phyloP scores from a whole-genome alignment of 805 yeast genomes.

The Dipodascopsis uninucleata region DNA sequence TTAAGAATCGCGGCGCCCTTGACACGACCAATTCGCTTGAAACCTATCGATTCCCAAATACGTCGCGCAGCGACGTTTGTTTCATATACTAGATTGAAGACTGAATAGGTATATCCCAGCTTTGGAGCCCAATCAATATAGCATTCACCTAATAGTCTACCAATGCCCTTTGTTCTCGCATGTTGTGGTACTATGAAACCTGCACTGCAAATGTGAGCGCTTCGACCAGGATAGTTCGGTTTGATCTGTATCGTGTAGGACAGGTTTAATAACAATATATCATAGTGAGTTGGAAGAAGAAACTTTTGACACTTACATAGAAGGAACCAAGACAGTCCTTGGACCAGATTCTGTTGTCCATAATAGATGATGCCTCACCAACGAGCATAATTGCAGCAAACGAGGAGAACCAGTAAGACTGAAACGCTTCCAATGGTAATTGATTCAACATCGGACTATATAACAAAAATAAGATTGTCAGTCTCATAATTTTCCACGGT shows the following conservation, averaged over 20 bases:
- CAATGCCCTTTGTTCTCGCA: conserved; percentile 87
- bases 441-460: conserved; percentile 70
- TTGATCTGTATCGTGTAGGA: too few species aligned
- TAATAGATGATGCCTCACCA: conserved; percentile 62
- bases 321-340: conserved; percentile 89
- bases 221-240: conserved; percentile 89
- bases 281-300: not conserved
- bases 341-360: conserved; percentile 74
- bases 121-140: conserved; percentile 87
- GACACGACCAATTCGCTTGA: conserved; percentile 72
- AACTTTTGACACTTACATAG: conserved; percentile 35
- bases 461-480: not conserved
- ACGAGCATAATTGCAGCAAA: conserved; percentile 73
- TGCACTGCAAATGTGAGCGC: conserved; percentile 89
- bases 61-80: conserved; percentile 79
- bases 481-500: not conserved
- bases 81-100: conserved; percentile 83
- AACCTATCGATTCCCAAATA: conserved; percentile 71
- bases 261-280: too few species aligned
- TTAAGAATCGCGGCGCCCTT: conserved; percentile 86
- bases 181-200: conserved; percentile 88
- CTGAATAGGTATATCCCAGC: conserved; percentile 78
- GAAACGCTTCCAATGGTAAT: conserved; percentile 69
- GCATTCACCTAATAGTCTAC: conserved; percentile 77
- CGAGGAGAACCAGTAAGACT: conserved; percentile 81